Percentiles rank a stretch among this genome's conserved stretches.
These are phyloP conservation scores for Hirsutella rhossiliensis DNA, from an alignment of 2,329 filamentous ascomycete genomes.

Conservation along the genomic window DNA sequence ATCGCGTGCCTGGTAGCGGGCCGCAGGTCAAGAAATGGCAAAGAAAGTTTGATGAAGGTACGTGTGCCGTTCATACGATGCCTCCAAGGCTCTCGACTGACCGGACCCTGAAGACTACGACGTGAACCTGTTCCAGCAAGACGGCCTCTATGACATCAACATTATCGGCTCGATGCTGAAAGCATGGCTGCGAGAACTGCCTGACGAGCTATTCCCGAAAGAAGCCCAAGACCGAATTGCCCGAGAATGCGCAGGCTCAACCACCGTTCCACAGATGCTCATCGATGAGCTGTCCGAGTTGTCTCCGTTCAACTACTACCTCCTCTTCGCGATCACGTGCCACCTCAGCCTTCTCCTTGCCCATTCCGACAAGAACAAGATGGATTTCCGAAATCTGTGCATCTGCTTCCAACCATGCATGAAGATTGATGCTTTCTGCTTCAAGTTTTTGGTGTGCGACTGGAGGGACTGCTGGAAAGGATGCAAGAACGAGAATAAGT, in stretches of 20 bases:
- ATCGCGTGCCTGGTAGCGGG: constrained; percentile 82
- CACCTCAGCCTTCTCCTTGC: constrained; percentile 85
- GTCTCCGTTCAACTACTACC: constrained; percentile 95
- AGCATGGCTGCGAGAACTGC: constrained; percentile 88
- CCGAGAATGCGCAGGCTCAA: constrained; percentile 66
- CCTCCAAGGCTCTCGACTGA: constrained; percentile 6
- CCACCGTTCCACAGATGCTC: constrained; percentile 70
- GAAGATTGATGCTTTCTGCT: constrained; percentile 90
- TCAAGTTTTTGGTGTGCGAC: constrained; percentile 88
- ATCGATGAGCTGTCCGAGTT: constrained; percentile 87
- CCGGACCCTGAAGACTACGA: constrained; percentile 51
- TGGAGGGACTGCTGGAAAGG: constrained; percentile 98
- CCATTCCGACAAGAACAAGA: constrained; percentile 93
- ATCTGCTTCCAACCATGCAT: constrained; percentile 97
- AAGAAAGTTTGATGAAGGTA: constrained; percentile 76
- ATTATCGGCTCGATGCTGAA: constrained; percentile 95
- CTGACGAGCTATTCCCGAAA: constrained; percentile 87
- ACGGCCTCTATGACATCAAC: constrained; percentile 89
- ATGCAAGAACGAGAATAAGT: constrained; percentile 79
- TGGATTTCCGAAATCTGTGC: constrained; percentile 91
- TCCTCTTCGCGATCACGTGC: constrained; percentile 93
- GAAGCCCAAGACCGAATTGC: constrained; percentile 68
- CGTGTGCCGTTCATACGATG: constrained; percentile 8
- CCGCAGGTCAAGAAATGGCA: constrained; percentile 92
- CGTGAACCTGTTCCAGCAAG: constrained; percentile 78